Evolutionary conservation across 139 green algal genomes (phyloP).

Genomic region (Auxenochlorella pyrenoidosa): DNA sequence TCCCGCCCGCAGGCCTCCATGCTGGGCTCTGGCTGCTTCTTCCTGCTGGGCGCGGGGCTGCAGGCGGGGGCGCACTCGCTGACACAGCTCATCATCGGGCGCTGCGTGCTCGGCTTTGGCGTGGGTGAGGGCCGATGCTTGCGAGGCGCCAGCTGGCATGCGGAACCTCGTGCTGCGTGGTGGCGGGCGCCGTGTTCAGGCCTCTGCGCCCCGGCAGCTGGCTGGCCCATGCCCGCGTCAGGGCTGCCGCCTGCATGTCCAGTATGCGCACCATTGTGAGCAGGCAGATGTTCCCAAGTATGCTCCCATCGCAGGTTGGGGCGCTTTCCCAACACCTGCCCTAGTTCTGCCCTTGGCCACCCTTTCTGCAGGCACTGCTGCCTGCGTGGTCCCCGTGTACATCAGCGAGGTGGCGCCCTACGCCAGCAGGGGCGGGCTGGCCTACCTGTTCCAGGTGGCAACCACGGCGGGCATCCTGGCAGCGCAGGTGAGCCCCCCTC

Average conservation of each 20-base stretch:
- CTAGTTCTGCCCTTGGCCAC: background rate
- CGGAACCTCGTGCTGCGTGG: too few species aligned
- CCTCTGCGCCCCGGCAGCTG: too few species aligned
- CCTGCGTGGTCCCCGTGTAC: conserved; percentile 52
- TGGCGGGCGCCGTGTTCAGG: too few species aligned
- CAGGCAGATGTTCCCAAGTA: too few species aligned
- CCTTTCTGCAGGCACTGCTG: conserved; percentile 2
- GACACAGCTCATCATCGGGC: conserved; percentile 71
- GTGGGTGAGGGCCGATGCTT: conserved; percentile 59
- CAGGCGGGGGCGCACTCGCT: conserved; percentile 56
- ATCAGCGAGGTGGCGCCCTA: conserved; percentile 57
- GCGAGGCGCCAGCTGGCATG: conserved; percentile 11
- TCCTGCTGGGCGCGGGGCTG: conserved; percentile 61
- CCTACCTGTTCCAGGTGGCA: conserved; percentile 41
- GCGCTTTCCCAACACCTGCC: background rate
- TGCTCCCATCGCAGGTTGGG: background rate
- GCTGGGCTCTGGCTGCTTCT: conserved; percentile 58
- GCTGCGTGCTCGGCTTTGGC: conserved; percentile 76
- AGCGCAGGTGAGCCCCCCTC: background rate
- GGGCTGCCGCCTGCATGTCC: too few species aligned
- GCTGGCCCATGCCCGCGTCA: too few species aligned
- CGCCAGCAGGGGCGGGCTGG: conserved; percentile 29
- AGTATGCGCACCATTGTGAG: too few species aligned
- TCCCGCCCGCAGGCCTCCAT: conserved; percentile 45
- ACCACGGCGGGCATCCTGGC: conserved; percentile 40